Evolutionary conservation across 257 asterid genomes (phyloP).

Genomic region (Datura wrightii): DNA sequence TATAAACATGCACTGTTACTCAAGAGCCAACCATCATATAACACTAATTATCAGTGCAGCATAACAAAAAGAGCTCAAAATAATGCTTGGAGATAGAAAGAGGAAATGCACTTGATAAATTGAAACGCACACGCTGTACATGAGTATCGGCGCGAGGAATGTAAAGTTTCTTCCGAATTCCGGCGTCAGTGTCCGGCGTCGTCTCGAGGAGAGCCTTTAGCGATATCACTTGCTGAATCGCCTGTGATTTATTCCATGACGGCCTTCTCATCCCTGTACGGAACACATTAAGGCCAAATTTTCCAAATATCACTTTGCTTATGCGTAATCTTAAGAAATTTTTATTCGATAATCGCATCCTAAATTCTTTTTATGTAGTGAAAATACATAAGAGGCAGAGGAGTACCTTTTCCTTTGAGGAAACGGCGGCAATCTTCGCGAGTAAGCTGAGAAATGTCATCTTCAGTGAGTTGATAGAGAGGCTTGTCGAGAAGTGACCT

Average conservation of each 20-base stretch:
- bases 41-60: conserved; percentile 19
- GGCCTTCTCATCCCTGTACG: conserved; percentile 95
- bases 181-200: conserved; percentile 61
- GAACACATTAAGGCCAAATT: conserved; percentile 19
- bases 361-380: not conserved
- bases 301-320: not conserved
- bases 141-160: conserved; percentile 46
- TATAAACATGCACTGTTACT: not conserved
- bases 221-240: conserved; percentile 97
- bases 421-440: conserved; percentile 98
- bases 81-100: not conserved
- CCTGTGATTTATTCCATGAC: conserved; percentile 99
- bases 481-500: conserved; percentile 88
- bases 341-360: conserved; percentile 16
- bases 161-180: conserved; percentile 54
- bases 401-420: conserved; percentile 91
- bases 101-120: conserved; percentile 26
- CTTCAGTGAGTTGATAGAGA: conserved; percentile 86
- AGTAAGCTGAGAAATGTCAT: conserved; percentile 98
- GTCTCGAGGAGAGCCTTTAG: conserved; percentile 86
- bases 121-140: conserved; percentile 56
- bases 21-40: not conserved
- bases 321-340: not conserved
- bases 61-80: conserved; percentile 24
- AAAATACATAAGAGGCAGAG: not conserved